Percentiles rank a stretch among this genome's conserved stretches.
Evolutionary conservation across 129 eudicot genomes (phyloP).

Genomic region (Flaveria brownii): DNA sequence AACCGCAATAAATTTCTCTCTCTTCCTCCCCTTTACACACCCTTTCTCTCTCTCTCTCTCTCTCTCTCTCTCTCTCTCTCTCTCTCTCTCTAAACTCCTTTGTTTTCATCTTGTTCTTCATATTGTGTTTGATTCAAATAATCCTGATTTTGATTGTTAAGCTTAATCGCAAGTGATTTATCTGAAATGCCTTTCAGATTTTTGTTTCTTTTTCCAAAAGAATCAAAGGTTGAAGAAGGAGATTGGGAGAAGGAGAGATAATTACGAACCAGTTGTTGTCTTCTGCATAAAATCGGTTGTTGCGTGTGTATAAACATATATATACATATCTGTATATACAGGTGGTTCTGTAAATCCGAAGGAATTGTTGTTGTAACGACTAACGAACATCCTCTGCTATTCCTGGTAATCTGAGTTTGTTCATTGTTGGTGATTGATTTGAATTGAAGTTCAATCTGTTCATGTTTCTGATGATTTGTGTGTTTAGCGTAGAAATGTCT

Average conservation of each 20-base stretch:
- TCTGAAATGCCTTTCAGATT: constrained; percentile 56
- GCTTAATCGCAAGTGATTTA: background rate
- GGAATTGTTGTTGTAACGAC: background rate
- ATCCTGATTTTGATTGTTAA: background rate
- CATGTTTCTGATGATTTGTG: constrained; percentile 11
- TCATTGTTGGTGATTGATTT: background rate
- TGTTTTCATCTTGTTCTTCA: constrained; percentile 7
- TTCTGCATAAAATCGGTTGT: background rate
- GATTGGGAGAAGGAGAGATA: constrained; percentile 79
- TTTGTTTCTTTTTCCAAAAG: constrained; percentile 48
- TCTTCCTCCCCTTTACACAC: constrained; percentile 8
- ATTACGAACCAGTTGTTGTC: background rate
- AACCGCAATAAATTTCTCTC: constrained; percentile 32
- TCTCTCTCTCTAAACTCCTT: constrained; percentile 18
- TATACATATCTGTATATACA: background rate
- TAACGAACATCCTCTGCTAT: constrained; percentile 24
- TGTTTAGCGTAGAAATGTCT: constrained; percentile 40
- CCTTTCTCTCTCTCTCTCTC: background rate
- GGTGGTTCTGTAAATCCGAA: background rate
- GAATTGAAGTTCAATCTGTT: background rate
- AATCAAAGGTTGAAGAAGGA: constrained; percentile 53
- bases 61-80: background rate
- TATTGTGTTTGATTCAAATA: background rate
- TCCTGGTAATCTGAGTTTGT: constrained; percentile 31
- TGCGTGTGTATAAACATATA: background rate